Conservation (phyloP, 208 protist species). For the Trypanosoma lewisi region DNA sequence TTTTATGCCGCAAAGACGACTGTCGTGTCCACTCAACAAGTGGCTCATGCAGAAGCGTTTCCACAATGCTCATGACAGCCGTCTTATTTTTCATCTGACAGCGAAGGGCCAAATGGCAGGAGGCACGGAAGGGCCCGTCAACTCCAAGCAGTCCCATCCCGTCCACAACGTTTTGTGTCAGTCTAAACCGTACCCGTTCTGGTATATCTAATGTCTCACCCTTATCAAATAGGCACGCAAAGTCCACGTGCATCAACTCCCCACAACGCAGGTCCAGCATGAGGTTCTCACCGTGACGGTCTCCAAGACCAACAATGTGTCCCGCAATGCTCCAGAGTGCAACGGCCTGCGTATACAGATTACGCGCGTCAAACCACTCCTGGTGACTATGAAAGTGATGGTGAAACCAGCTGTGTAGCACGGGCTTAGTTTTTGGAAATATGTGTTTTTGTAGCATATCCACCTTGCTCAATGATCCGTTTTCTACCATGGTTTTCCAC, state of each 20-base stretch:
- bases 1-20: constrained; percentile 10
- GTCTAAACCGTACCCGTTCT: constrained; percentile 95
- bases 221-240: constrained; percentile 97
- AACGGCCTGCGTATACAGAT: constrained; percentile 81
- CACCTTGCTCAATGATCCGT: constrained; percentile 51
- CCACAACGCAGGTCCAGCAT: constrained; percentile 87
- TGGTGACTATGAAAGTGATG: constrained; percentile 82
- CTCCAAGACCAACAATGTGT: constrained; percentile 93
- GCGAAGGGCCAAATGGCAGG: constrained; percentile 85
- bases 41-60: constrained; percentile 96
- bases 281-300: constrained; percentile 96
- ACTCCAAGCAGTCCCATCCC: constrained; percentile 92
- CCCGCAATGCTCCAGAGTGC: constrained; percentile 96
- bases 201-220: constrained; percentile 91
- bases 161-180: constrained; percentile 97
- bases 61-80: constrained; percentile 94
- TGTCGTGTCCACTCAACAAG: constrained; percentile 91
- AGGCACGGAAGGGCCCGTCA: constrained; percentile 89
- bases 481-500: constrained; percentile 69
- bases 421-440: constrained; percentile 69
- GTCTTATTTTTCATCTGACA: constrained; percentile 91
- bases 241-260: constrained; percentile 94
- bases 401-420: constrained; percentile 95
- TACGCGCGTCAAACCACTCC: constrained; percentile 89
- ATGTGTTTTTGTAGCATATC: constrained; percentile 80